Evolutionary conservation across 768 basidiomycete genomes (phyloP), one percentile per base, ranked within the genome.

Genomic region (Pleurotus ostreatus): DNA sequence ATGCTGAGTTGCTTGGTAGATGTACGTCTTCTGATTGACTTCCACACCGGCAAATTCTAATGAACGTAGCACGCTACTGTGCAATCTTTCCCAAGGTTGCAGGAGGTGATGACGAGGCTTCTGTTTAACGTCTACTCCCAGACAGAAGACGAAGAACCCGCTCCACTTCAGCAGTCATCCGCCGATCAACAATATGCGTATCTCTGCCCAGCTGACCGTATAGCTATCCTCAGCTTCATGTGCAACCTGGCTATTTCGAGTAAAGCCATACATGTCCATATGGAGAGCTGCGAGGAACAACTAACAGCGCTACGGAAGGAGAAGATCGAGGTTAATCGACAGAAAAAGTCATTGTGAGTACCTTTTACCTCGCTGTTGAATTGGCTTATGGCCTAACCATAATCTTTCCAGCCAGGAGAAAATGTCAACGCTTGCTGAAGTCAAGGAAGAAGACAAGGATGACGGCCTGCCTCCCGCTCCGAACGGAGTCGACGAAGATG

Each of bases 291-390:
- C 63, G 94, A 95, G 65, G 83, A 89, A 62, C 86, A 89, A 60
- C 70, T 99, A 59, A 98, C 97, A 7, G 92, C 94, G 23, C 76
- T 97, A 34, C 75, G 97, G 60, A 99, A 98, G 71, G 92, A 96
- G 70, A 91, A 95, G 70, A 94, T 95, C 30, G 97, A 98, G 60
- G 85, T 94, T 59, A 97, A 97, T 72, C 81, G 95, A 57, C 77
- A 87, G 64, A 89, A 89, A 73, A 95, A 92, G 70, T 85, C 88
- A 66, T 80, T 86, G 95, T 96, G 69, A 74, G 94, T 81, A 7
- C 16, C 46, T 49, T 53, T 55, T 43, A 15, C 23, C 47, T 56
- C 34, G 57, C 38, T 5, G 22, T 39, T 15, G 30, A n/a, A 22
- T 48, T 58, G 15, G 16, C 46, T 45, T 57, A 23, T 44, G 40